phyloP scores from a whole-genome alignment of 2,329 filamentous ascomycete species.

The Xylariaceae sp. region DNA sequence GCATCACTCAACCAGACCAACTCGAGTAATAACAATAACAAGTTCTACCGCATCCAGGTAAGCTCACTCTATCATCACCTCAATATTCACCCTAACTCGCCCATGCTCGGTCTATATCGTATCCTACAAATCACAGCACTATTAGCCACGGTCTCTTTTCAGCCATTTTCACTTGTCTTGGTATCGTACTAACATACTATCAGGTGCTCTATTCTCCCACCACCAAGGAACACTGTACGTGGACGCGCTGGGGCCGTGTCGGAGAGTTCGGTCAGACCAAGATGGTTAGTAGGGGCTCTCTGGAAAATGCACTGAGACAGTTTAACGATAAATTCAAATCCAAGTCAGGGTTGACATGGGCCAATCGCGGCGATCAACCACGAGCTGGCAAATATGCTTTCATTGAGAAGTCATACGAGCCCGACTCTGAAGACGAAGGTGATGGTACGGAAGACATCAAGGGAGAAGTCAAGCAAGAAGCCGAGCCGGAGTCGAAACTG shows the following conservation, averaged over 20 bases:
- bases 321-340: slow-evolving; percentile 61
- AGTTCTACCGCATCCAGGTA: slow-evolving; percentile 74
- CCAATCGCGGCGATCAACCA: slow-evolving; percentile 49
- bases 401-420: slow-evolving; percentile 72
- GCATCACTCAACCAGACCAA: slow-evolving; percentile 77
- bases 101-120: too few relatives aligned
- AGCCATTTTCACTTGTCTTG: slow-evolving; percentile 3
- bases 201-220: slow-evolving; percentile 42
- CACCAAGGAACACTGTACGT: slow-evolving; percentile 50
- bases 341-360: slow-evolving; percentile 57
- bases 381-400: slow-evolving; percentile 72
- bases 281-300: slow-evolving; percentile 39
- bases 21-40: slow-evolving; percentile 69
- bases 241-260: slow-evolving; percentile 80
- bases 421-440: slow-evolving; percentile 48
- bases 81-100: background rate
- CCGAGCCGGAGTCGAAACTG: slow-evolving; percentile 29
- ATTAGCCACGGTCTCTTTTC: background rate
- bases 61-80: slow-evolving; percentile 16
- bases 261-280: slow-evolving; percentile 53
- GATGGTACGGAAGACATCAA: slow-evolving; percentile 24
- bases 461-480: slow-evolving; percentile 24
- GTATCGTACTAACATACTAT: background rate
- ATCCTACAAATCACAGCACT: too few relatives aligned
- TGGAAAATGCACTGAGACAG: slow-evolving; percentile 43